Percentiles rank a stretch among this genome's conserved stretches.
Conservation (phyloP, 164 flowering plant species). For the Nymphaea thermarum region DNA sequence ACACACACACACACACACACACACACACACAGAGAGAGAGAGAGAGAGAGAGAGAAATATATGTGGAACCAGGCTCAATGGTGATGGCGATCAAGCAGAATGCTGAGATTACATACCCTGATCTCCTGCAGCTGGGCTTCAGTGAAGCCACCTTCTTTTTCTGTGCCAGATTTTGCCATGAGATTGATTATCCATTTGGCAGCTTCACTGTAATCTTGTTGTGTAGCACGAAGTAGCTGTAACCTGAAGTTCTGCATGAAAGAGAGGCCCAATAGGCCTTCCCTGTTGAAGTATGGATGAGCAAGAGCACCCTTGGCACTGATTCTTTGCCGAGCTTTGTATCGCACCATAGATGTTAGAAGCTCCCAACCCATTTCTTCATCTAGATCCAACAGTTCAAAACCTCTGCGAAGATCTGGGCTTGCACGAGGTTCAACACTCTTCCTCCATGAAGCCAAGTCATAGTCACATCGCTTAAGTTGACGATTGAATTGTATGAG, state of each 20-base stretch:
- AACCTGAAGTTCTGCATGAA: slow-evolving; percentile 72
- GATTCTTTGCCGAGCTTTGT: slow-evolving; percentile 73
- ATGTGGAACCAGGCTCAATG: no score
- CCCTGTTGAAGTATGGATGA: slow-evolving; percentile 81
- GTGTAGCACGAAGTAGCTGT: slow-evolving; percentile 74
- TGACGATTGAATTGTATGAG: slow-evolving; percentile 97
- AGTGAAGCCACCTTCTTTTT: slow-evolving; percentile 84
- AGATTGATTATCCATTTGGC: slow-evolving; percentile 63
- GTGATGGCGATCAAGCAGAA: not conserved
- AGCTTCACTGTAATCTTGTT: slow-evolving; percentile 80
- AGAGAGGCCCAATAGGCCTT: slow-evolving; percentile 72
- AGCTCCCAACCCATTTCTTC: slow-evolving; percentile 97
- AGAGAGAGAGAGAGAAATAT: no score
- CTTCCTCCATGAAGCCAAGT: slow-evolving; percentile 71
- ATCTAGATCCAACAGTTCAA: slow-evolving; percentile 80
- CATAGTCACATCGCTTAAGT: slow-evolving; percentile 73
- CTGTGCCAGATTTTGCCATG: slow-evolving; percentile 94
- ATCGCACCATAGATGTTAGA: slow-evolving; percentile 86
- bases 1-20: no score
- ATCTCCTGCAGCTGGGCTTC: slow-evolving; percentile 88
- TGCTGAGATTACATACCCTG: slow-evolving; percentile 28
- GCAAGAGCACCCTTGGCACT: slow-evolving; percentile 93
- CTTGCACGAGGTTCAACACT: slow-evolving; percentile 73
- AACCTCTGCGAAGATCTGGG: slow-evolving; percentile 72
- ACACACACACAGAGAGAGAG: no score